Base-by-base conservation (phyloP, 2,329 filamentous ascomycete species). In the Stromatinia cepivora region DNA sequence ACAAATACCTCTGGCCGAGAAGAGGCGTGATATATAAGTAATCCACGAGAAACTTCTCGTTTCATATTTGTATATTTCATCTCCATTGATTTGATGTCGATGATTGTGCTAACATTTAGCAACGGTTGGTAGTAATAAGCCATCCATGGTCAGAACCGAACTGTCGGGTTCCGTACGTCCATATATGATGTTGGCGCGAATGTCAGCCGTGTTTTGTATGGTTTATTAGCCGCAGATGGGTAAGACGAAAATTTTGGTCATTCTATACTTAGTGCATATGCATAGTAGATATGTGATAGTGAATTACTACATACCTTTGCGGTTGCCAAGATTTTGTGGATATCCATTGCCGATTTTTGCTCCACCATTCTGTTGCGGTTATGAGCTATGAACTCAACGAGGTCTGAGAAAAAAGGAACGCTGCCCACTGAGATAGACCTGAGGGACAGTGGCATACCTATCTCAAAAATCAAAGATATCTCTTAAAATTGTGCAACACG, bases 111-210 rank as follows among this genome's bases (percentile, higher is more conserved):
- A 39, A 52, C 46, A 64, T 39, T 64, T 52, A 13, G 46, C 31
- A 63, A 63, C 61, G 28, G 61, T 63, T 63, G 61, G 46, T 52
- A 63, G 46, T 52, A 52, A 52, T 50, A 39, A 63, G 22, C 34
- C n/a, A 52, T n/a, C 61, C 61, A 64, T 64, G 31, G 45, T 36
- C 31, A 64, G 31, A 64, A 39, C 61, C 61, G 28, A 64, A 64
- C 46, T 28, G 61, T 64, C 61, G 61, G 61, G 34, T 42, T n/a
- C 1, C 1, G 7, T 20, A 42, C 4, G 22, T 64, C 46, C 34
- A 52, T 52, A 52, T 52, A 22, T 11, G 46, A 64, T 64, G 17
- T 36, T 64, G 31, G 31, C 48, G 61, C 46, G 46, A 53, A 52
- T 15, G 1, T 42, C 34, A 22, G 22, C 31, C 2, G 13, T 52